A percentile compares a stretch with the other conserved stretches of the same genome.
Evolutionary conservation across 2,329 filamentous ascomycete species (phyloP).

Genomic region (Trichoderma arundinaceum): DNA sequence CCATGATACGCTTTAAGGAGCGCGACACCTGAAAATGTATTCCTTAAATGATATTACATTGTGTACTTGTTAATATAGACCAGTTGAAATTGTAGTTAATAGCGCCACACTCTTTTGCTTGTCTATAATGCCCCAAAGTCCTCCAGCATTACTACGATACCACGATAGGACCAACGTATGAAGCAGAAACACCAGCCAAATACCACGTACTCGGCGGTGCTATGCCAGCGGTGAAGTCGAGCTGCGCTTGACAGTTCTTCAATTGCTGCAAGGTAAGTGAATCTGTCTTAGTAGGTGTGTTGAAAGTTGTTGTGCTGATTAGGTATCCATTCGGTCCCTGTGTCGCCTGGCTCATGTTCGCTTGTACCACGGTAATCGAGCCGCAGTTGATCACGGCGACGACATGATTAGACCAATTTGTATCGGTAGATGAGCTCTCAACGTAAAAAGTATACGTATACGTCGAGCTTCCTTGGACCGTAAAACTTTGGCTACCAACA

Average conservation of each 20-base stretch:
- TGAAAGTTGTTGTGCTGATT: background rate
- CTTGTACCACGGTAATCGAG: background rate
- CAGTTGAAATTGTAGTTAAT: too few relatives aligned
- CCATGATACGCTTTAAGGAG: too few relatives aligned
- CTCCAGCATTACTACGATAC: too few relatives aligned
- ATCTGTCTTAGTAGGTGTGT: background rate
- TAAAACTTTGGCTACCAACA: background rate
- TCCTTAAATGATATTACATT: too few relatives aligned
- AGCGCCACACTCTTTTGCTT: too few relatives aligned
- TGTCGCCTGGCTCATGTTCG: background rate
- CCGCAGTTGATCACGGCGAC: background rate
- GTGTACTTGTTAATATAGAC: too few relatives aligned
- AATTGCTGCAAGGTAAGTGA: background rate
- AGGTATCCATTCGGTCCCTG: background rate
- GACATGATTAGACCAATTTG: background rate
- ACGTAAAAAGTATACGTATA: slow-evolving; percentile 2
- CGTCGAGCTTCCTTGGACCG: background rate
- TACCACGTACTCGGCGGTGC: background rate
- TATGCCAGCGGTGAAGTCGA: background rate
- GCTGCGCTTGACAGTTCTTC: background rate
- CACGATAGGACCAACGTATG: background rate
- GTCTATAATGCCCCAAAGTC: too few relatives aligned
- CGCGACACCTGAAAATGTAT: too few relatives aligned
- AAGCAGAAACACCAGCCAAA: background rate
- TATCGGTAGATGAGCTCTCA: background rate